These are phyloP conservation scores for Eimeria maxima DNA, from an alignment of 169 alveolate species.

Conservation along the genomic window DNA sequence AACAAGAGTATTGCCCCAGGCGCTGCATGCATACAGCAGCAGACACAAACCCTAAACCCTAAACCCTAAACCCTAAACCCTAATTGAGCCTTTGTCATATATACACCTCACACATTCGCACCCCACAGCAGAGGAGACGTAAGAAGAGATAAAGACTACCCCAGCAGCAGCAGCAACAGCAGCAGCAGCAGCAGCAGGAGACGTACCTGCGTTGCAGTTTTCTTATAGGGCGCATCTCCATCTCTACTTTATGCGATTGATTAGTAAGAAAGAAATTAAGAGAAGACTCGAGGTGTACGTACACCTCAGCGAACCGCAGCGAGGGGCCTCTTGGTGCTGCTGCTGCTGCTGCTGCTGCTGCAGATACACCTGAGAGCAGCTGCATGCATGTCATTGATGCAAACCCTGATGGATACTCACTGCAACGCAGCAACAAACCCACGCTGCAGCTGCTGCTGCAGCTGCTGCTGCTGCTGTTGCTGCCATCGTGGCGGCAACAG, in stretches of 20 bases:
- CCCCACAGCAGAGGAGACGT: neutral
- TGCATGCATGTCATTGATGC: constrained; percentile 3
- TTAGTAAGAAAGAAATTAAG: neutral
- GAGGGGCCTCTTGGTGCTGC: constrained; percentile 12
- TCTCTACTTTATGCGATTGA: constrained; percentile 4
- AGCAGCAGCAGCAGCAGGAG: neutral
- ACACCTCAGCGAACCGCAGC: constrained; percentile 40
- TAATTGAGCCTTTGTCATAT: neutral
- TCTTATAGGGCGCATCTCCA: neutral
- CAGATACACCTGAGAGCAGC: constrained; percentile 10
- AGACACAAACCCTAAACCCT: constrained; percentile 47
- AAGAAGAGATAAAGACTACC: too few relatives aligned
- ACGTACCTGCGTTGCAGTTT: constrained; percentile 13
- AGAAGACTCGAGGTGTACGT: constrained; percentile 43
- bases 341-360: too few relatives aligned
- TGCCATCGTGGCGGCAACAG: neutral
- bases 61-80: constrained; percentile 59
- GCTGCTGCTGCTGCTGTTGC: constrained; percentile 20
- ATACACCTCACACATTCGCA: neutral
- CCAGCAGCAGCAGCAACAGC: neutral
- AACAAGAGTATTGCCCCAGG: constrained; percentile 1
- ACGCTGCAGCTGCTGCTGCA: too few relatives aligned
- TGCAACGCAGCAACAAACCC: constrained; percentile 37
- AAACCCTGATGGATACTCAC: constrained; percentile 19
- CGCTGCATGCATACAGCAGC: constrained; percentile 2